Percentiles rank a stretch among this genome's conserved stretches.
These are phyloP conservation scores for Ophiosphaerella herpotricha DNA, from an alignment of 2,329 filamentous ascomycete genomes.

Conservation along the genomic window DNA sequence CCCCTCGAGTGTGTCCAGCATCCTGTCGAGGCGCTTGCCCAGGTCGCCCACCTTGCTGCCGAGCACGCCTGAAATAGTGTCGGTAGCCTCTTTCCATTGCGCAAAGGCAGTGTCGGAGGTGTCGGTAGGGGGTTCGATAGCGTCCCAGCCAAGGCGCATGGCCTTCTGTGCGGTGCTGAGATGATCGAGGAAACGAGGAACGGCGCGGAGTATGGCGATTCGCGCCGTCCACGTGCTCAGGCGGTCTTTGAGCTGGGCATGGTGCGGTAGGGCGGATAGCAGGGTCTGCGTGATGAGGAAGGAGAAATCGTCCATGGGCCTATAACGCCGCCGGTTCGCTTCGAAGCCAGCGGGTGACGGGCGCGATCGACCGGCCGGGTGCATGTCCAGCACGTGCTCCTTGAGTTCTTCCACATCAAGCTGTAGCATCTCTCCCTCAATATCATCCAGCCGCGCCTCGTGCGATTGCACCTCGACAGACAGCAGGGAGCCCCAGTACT, in stretches of 20 bases:
- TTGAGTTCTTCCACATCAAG: slow-evolving; percentile 87
- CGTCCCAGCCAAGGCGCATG: slow-evolving; percentile 69
- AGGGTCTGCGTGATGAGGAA: slow-evolving; percentile 90
- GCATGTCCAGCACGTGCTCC: slow-evolving; percentile 79
- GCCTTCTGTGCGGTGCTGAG: slow-evolving; percentile 68
- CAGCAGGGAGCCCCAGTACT: slow-evolving; percentile 74
- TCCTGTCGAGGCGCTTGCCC: slow-evolving; percentile 76
- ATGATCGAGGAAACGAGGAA: slow-evolving; percentile 69
- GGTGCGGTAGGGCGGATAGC: slow-evolving; percentile 80
- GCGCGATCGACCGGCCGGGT: slow-evolving; percentile 58
- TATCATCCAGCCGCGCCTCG: slow-evolving; percentile 74
- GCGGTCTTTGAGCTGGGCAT: slow-evolving; percentile 74
- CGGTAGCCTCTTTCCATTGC: slow-evolving; percentile 48
- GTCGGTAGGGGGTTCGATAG: slow-evolving; percentile 53
- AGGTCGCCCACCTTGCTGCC: slow-evolving; percentile 71
- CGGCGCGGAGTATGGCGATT: slow-evolving; percentile 72
- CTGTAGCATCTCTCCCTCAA: slow-evolving; percentile 69
- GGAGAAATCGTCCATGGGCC: slow-evolving; percentile 83
- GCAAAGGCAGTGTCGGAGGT: slow-evolving; percentile 38
- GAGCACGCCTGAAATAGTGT: slow-evolving; percentile 64
- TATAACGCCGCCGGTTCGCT: slow-evolving; percentile 55
- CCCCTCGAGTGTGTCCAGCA: slow-evolving; percentile 87
- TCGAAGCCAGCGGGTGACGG: slow-evolving; percentile 51
- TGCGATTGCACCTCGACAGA: slow-evolving; percentile 68
- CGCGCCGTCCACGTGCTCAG: slow-evolving; percentile 79